Evolutionary conservation across 2,329 filamentous ascomycete genomes (phyloP), one percentile per base, ranked within the genome.

Genomic region (Claviceps fusiformis): DNA sequence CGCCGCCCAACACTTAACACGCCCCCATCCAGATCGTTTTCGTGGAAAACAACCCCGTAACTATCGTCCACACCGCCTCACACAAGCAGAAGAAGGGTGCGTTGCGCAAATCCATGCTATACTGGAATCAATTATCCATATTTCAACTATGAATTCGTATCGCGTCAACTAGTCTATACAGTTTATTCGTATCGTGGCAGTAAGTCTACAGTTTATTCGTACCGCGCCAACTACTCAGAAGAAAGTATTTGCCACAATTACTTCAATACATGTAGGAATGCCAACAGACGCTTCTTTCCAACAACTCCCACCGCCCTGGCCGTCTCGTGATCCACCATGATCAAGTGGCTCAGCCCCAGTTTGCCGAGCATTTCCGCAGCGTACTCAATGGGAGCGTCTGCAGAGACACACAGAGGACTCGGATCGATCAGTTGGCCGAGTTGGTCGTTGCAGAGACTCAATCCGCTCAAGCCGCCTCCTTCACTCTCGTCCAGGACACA

Each of bases 301-400:
- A 80, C 71, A 0, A 81, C 75, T 0, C 79, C 78, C 3, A 78
- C 65, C 50, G 80, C 63, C 58, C 60, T 68, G 1, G 76, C 72
- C 27, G 70, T 77, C 1, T 76, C 75, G 57, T 79, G 74, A 58
- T 78, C 76, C 2, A 75, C 70, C 6, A 82, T 66, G 61, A 78
- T 74, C 47, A 82, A 57, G 66, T 81, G 72, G 56, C 78, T 66
- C 59, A 81, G 58, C 0, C 79, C 79, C 46, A 83, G 61, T 62
- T 80, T 80, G 3, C 73, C 74, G 67, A 82, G 81, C 73, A 82
- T 76, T 64, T 82, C 79, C 1, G 81, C 75, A 0, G 73, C 77
- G 63, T 79, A 79, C 63, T 83, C 80, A 60, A 82, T 70, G 10
- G 79, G 79, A 47, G 79, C 77, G 48, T 72, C 71, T 1, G 70